Percentiles rank a stretch among this genome's conserved stretches.
Evolutionary conservation across 1,284 basidiomycete genomes (phyloP).

Genomic region (Tremellales sp.): DNA sequence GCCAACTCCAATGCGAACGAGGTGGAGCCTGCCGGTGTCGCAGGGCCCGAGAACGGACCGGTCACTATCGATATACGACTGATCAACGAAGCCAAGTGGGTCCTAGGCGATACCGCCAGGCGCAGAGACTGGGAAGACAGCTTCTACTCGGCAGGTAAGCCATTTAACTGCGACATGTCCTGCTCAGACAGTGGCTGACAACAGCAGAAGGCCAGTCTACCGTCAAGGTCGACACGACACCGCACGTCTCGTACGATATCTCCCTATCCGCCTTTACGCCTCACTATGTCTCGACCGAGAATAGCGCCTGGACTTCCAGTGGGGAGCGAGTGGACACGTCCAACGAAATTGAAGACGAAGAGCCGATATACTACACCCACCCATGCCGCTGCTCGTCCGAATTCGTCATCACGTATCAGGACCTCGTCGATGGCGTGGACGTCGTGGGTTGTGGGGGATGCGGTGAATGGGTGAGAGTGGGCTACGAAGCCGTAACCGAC

Average conservation of each 20-base stretch:
- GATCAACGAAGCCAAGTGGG: conserved; percentile 45
- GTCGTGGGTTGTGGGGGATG: conserved; percentile 50
- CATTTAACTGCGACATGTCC: not conserved
- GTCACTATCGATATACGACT: conserved; percentile 24
- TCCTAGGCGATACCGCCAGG: conserved; percentile 31
- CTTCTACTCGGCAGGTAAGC: not conserved
- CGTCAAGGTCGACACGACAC: conserved; percentile 1
- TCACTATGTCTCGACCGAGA: conserved; percentile 7
- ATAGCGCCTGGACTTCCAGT: no score
- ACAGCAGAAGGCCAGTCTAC: not conserved
- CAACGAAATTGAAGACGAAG: conserved; percentile 1
- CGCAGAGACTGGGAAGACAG: conserved; percentile 10
- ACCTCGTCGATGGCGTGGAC: conserved; percentile 49
- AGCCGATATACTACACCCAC: conserved; percentile 41
- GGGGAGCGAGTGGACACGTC: not conserved
- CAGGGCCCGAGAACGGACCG: not conserved
- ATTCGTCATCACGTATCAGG: conserved; percentile 41
- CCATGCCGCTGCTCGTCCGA: conserved; percentile 47
- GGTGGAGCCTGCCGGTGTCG: not conserved
- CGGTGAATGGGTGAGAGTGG: conserved; percentile 49
- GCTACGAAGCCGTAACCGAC: conserved; percentile 47
- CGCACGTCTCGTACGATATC: conserved; percentile 10
- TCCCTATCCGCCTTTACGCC: conserved; percentile 41
- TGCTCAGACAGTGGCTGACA: not conserved
- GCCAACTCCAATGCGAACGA: not conserved